These are phyloP conservation scores for Adiantum capillusveneris DNA, from an alignment of 75 land plant genomes.

Conservation along the genomic window DNA sequence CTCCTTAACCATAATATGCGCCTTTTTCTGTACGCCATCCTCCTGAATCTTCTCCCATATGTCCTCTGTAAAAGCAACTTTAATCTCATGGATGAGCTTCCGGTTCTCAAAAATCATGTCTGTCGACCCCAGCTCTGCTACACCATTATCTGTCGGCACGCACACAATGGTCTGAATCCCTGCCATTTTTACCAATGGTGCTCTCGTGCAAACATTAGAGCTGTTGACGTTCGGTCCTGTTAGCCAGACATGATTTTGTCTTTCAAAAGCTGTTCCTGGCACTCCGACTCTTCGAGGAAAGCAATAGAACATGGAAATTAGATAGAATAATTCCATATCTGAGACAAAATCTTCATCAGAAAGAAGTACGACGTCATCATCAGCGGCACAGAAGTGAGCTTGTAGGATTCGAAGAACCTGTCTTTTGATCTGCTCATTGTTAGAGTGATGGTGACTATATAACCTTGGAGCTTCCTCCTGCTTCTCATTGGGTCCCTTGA, in stretches of 20 bases:
- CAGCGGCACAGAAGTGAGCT: constrained; percentile 50
- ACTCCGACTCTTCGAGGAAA: constrained; percentile 47
- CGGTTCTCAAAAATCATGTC: constrained; percentile 12
- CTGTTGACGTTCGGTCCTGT: constrained; percentile 33
- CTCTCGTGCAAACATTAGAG: constrained; percentile 45
- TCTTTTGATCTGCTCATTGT: constrained; percentile 66
- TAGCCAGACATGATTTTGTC: constrained; percentile 48
- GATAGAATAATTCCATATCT: constrained; percentile 90
- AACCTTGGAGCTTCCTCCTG: constrained; percentile 18
- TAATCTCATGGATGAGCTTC: neutral
- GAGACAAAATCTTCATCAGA: constrained; percentile 56
- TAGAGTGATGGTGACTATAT: constrained; percentile 7
- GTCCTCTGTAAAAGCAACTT: neutral
- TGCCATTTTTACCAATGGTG: constrained; percentile 38
- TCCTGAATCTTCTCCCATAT: constrained; percentile 1
- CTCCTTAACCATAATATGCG: no score
- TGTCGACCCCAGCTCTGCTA: constrained; percentile 22
- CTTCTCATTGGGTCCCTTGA: constrained; percentile 44
- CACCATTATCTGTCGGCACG: constrained; percentile 18
- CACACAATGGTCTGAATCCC: constrained; percentile 24
- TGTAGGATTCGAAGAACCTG: constrained; percentile 77
- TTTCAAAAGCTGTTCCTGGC: constrained; percentile 59
- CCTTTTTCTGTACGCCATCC: neutral
- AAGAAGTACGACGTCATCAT: constrained; percentile 15
- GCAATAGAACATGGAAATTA: constrained; percentile 84